Evolutionary conservation across 768 basidiomycete species (phyloP).

Genomic region (Kwoniella dendrophila): DNA sequence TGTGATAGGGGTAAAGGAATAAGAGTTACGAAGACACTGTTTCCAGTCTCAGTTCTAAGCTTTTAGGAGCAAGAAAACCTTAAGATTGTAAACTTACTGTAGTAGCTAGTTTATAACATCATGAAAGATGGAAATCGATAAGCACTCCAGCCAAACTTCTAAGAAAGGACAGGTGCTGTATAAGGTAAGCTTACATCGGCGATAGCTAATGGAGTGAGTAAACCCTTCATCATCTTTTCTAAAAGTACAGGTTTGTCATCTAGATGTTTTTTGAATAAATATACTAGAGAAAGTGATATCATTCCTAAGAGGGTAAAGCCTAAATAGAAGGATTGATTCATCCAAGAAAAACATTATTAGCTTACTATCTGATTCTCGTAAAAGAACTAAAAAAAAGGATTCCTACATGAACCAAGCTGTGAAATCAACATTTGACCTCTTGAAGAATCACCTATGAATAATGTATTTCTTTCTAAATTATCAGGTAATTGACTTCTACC

Average conservation of each 20-base stretch:
- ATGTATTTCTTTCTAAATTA: conserved; percentile 26
- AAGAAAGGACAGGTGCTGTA: too few species aligned
- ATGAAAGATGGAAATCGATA: background rate
- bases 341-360: background rate
- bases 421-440: conserved; percentile 44
- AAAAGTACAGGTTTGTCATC: conserved; percentile 34
- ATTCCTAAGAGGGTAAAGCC: conserved; percentile 53
- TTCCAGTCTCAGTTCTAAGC: background rate
- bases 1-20: conserved; percentile 45
- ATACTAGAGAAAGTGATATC: conserved; percentile 47
- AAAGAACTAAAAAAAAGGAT: background rate
- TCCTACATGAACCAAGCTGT: conserved; percentile 50
- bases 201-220: conserved; percentile 51
- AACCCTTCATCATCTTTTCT: conserved; percentile 46
- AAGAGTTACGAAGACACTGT: conserved; percentile 44
- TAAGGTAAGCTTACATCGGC: conserved; percentile 37
- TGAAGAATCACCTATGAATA: conserved; percentile 36
- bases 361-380: background rate
- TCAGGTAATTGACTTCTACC: conserved; percentile 34
- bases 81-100: conserved; percentile 22
- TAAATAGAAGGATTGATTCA: background rate
- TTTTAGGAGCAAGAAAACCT: background rate
- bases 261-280: conserved; percentile 30
- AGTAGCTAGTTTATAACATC: conserved; percentile 16
- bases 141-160: too few species aligned